These are phyloP conservation scores for Halophytophthora batemanensis DNA, from an alignment of 352 stramenopile species.

Conservation along the genomic window DNA sequence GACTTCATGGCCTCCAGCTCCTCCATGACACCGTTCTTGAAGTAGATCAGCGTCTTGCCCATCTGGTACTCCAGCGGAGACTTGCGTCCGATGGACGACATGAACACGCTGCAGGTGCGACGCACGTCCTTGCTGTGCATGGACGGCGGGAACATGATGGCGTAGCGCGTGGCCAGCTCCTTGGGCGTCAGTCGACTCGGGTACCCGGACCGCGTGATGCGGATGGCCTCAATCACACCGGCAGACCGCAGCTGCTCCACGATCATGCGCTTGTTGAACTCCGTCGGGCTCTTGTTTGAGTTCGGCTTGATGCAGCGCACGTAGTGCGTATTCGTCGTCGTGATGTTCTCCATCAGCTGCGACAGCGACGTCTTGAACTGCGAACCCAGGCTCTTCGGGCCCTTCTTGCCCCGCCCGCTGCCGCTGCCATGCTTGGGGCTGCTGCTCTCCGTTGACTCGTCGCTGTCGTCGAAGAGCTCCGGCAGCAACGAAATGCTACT, in stretches of 20 bases:
- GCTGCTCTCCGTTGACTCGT: conserved; percentile 29
- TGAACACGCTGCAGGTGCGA: conserved; percentile 76
- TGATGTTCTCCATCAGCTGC: conserved; percentile 88
- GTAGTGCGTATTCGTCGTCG: conserved; percentile 82
- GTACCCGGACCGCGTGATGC: conserved; percentile 89
- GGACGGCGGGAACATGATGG: conserved; percentile 87
- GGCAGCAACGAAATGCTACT: conserved; percentile 65
- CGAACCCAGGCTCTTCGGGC: conserved; percentile 70
- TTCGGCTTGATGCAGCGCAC: conserved; percentile 90
- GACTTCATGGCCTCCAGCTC: conserved; percentile 92
- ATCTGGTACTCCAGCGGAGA: conserved; percentile 87
- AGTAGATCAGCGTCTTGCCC: conserved; percentile 95
- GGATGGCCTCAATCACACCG: conserved; percentile 91
- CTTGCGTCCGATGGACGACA: conserved; percentile 80
- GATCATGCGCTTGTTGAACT: conserved; percentile 91
- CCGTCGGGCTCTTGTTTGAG: conserved; percentile 78
- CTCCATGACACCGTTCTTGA: conserved; percentile 94
- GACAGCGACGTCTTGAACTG: conserved; percentile 85
- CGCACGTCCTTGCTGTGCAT: conserved; percentile 81
- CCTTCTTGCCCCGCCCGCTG: conserved; percentile 49
- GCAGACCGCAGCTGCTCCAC: conserved; percentile 89
- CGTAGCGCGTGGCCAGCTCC: conserved; percentile 80
- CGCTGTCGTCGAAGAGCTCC: conserved; percentile 73
- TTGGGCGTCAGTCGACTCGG: conserved; percentile 88
- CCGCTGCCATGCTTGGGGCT: conserved; percentile 2